Base-by-base conservation (phyloP, 495 filamentous ascomycete species). In the Penicillium chermesinum region DNA sequence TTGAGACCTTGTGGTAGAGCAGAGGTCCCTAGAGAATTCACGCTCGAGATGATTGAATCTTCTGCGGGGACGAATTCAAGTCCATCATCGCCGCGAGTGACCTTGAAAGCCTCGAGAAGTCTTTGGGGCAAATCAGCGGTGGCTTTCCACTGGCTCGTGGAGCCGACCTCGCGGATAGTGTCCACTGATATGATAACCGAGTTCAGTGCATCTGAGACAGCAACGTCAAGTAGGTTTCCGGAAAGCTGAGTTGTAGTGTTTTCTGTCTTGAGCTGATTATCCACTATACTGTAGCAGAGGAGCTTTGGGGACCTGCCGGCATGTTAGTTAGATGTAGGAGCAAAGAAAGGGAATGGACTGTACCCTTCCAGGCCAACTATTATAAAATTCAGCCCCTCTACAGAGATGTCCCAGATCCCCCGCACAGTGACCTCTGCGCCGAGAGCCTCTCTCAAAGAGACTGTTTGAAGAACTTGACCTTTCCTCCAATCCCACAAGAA, bases 401-500 rank as follows among this genome's bases (percentile, higher is more conserved):
- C 33, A 1, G 60, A 59, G 3, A 65, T 32, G 9, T 62, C 61
- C 69, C 69, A 73, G 44, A 74, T 72, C 0, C 64, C 66, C 19
- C 64, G 57, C 21, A 73, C 64, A 25, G 53, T 59, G 6, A 63
- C 38, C 16, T 69, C 60, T 17, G 49, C 19, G 34, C 64, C 44
- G 17, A 57, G 33, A 0, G 45, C 22, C 13, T 63, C 47, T 6
- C 62, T 49, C 14, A 74, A 48, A 1, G 61, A 46, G 37, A 80
- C 49, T 49, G 73, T 81, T 19, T 80, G 70, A 1, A 84, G 49
- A 3, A 84, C 47, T 27, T 63, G 59, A 0, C 79, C 77, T 7
- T 67, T 57, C 12, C 61, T 56, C 93, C 93, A 98, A 48, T 90
- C 75, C 91, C 91, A 96, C 4, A 89, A 68, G 48, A 85, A 76